These are phyloP conservation scores for Trichophyton benhamiae DNA, from an alignment of 2,329 filamentous ascomycete species.

Conservation along the genomic window DNA sequence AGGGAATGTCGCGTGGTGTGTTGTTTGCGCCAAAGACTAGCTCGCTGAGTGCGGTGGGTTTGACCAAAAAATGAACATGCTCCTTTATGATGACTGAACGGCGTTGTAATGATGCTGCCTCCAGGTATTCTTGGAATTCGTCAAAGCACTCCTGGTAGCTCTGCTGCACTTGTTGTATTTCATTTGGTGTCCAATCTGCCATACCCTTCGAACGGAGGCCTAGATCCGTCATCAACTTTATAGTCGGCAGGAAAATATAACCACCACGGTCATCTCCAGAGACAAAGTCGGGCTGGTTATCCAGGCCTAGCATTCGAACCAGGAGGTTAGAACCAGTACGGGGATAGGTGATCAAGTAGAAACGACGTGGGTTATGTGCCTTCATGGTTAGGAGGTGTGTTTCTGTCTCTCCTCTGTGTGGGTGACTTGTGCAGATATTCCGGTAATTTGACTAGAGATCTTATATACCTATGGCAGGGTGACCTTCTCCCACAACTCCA, in stretches of 20 bases:
- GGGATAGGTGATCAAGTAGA: constrained; percentile 18
- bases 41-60: constrained; percentile 9
- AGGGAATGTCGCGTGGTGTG: not conserved
- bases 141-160: constrained; percentile 20
- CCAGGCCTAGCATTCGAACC: constrained; percentile 19
- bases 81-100: constrained; percentile 27
- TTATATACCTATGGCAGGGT: not conserved
- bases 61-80: constrained; percentile 18
- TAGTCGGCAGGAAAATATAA: constrained; percentile 21
- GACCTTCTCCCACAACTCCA: not conserved
- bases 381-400: not conserved
- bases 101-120: constrained; percentile 14
- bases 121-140: constrained; percentile 16
- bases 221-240: constrained; percentile 6
- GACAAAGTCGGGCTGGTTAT: constrained; percentile 17
- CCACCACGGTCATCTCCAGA: constrained; percentile 13
- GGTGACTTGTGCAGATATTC: not conserved
- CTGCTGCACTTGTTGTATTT: constrained; percentile 15
- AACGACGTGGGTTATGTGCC: constrained; percentile 6
- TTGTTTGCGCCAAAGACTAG: not conserved
- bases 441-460: not conserved
- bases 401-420: not conserved
- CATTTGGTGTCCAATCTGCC: constrained; percentile 18
- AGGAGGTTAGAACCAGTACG: constrained; percentile 25
- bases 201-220: constrained; percentile 12